A percentile compares a stretch with the other conserved stretches of the same genome.
Evolutionary conservation across 2,329 filamentous ascomycete species (phyloP).

Genomic region (Sordariomycetes sp.): DNA sequence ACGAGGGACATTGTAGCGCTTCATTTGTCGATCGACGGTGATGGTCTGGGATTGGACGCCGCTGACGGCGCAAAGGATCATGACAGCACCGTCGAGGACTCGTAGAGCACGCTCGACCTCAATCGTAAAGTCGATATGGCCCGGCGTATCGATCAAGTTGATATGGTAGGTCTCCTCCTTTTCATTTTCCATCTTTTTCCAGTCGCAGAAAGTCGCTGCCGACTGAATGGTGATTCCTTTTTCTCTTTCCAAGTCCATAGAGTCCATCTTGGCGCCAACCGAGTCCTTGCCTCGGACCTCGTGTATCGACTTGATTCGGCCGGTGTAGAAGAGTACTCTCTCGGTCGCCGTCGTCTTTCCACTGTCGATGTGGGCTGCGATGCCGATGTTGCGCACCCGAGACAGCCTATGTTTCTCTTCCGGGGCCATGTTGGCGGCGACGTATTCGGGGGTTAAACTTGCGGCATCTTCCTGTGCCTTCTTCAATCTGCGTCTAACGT

Average conservation of each 20-base stretch:
- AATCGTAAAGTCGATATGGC: conserved; percentile 98
- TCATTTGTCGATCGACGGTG: conserved; percentile 97
- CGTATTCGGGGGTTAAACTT: conserved; percentile 43
- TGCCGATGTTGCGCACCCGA: conserved; percentile 91
- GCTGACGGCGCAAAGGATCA: conserved; percentile 96
- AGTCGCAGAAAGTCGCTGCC: conserved; percentile 95
- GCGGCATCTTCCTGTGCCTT: conserved; percentile 45
- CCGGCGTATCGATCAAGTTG: conserved; percentile 97
- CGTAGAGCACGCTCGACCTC: conserved; percentile 93
- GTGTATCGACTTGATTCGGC: conserved; percentile 92
- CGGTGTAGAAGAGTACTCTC: conserved; percentile 95
- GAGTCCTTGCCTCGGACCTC: conserved; percentile 92
- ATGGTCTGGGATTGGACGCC: conserved; percentile 98
- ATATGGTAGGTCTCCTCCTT: conserved; percentile 90
- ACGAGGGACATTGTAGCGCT: conserved; percentile 90
- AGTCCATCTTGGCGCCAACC: conserved; percentile 98
- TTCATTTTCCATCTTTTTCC: conserved; percentile 77
- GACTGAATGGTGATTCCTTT: conserved; percentile 99
- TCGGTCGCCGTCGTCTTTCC: conserved; percentile 97
- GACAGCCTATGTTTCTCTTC: conserved; percentile 71
- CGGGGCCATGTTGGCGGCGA: conserved; percentile 73
- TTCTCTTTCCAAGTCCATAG: conserved; percentile 96
- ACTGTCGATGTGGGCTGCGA: conserved; percentile 96
- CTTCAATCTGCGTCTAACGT: conserved; percentile 25
- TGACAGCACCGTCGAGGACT: conserved; percentile 91